Conservation (phyloP, 768 basidiomycete genomes). For the Clavaria fumosa region DNA sequence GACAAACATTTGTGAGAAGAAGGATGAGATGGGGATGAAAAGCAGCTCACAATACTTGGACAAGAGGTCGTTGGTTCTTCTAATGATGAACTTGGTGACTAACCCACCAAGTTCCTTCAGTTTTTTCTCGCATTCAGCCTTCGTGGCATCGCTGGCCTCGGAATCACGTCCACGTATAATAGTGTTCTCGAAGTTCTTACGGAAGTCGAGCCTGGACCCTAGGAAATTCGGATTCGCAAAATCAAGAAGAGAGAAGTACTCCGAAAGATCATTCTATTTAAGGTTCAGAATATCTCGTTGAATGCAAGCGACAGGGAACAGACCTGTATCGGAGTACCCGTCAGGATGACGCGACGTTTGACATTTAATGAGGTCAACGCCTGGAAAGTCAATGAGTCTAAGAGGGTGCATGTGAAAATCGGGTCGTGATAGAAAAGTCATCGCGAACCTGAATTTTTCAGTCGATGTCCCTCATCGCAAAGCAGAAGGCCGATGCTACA, state of each 20-base stretch:
- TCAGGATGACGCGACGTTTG: conserved; percentile 81
- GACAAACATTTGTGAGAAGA: neutral
- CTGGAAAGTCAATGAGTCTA: conserved; percentile 80
- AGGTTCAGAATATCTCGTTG: neutral
- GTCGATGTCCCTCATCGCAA: conserved; percentile 91
- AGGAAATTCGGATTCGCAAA: conserved; percentile 88
- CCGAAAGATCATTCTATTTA: conserved; percentile 77
- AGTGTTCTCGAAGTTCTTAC: conserved; percentile 87
- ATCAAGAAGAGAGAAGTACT: conserved; percentile 86
- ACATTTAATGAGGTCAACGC: conserved; percentile 73
- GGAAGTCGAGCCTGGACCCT: conserved; percentile 78
- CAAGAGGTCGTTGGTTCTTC: conserved; percentile 83
- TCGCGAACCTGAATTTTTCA: conserved; percentile 84
- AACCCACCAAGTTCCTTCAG: conserved; percentile 78
- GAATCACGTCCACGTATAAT: conserved; percentile 88
- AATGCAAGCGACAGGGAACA: conserved; percentile 4
- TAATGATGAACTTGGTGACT: conserved; percentile 89
- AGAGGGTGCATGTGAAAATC: neutral
- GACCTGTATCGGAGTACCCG: conserved; percentile 88
- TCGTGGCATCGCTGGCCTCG: conserved; percentile 62
- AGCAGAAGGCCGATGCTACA: conserved; percentile 84
- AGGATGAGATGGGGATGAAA: neutral
- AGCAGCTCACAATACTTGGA: conserved; percentile 76
- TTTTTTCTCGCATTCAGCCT: conserved; percentile 76
- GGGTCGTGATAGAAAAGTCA: conserved; percentile 3